phyloP scores from a whole-genome alignment of 2,329 filamentous ascomycete species.

The Stemphylium vesicarium region DNA sequence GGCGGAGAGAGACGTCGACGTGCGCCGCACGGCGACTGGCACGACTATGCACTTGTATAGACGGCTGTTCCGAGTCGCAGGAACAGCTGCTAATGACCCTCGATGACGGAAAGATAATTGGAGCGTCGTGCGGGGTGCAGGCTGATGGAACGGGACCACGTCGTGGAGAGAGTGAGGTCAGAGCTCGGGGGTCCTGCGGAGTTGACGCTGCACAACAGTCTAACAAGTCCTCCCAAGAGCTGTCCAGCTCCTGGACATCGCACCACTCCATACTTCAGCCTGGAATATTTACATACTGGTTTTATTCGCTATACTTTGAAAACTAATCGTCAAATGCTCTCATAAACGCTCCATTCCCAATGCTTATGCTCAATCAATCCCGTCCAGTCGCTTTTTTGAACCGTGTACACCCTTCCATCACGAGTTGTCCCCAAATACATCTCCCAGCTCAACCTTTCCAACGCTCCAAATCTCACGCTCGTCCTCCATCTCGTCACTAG shows the following conservation, averaged over 20 bases:
- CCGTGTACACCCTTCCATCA: neutral
- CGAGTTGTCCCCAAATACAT: conserved; percentile 49
- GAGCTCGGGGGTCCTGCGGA: conserved; percentile 33
- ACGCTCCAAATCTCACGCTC: conserved; percentile 96
- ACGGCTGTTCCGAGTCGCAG: conserved; percentile 20
- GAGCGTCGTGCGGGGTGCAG: conserved; percentile 22
- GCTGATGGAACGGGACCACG: conserved; percentile 28
- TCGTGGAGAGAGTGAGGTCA: conserved; percentile 32
- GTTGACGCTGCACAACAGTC: conserved; percentile 10
- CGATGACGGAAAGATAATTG: conserved; percentile 20
- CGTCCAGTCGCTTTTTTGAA: conserved; percentile 7
- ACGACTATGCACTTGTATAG: conserved; percentile 8
- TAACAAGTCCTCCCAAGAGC: neutral
- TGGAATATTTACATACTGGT: neutral
- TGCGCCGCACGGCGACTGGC: conserved; percentile 5
- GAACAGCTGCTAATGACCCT: conserved; percentile 9
- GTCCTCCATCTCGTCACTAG: conserved; percentile 91
- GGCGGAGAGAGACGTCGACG: conserved; percentile 11
- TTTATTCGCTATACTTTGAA: conserved; percentile 10
- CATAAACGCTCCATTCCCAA: neutral
- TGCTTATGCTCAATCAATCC: conserved; percentile 2
- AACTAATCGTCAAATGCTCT: neutral
- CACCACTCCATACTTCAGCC: neutral
- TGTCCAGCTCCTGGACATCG: neutral
- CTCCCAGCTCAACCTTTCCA: conserved; percentile 83